phyloP scores from a whole-genome alignment of 768 basidiomycete species.

The Pleurotus salmoneostramineus region DNA sequence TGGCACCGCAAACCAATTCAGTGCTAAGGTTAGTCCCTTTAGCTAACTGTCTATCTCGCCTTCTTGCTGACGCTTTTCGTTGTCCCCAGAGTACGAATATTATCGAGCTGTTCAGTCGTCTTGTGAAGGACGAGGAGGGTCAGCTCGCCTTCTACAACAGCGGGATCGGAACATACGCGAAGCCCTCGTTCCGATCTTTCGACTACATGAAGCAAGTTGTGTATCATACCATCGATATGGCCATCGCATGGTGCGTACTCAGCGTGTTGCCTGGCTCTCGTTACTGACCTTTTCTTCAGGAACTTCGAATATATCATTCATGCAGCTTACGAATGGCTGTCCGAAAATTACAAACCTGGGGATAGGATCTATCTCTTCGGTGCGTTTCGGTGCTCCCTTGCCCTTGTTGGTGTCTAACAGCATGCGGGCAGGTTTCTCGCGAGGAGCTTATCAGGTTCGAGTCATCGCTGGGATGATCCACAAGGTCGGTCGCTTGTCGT shows the following conservation, averaged over 20 bases:
- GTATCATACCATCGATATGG: constrained; percentile 26
- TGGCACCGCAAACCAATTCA: too few relatives aligned
- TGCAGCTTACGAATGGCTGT: constrained; percentile 24
- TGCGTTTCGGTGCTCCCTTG: neutral
- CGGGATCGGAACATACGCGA: constrained; percentile 26
- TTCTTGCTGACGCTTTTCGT: too few relatives aligned
- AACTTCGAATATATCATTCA: constrained; percentile 21
- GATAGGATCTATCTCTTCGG: constrained; percentile 24
- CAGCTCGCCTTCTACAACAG: constrained; percentile 28
- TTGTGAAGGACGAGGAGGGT: constrained; percentile 14
- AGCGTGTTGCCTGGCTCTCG: neutral
- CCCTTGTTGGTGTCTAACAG: neutral
- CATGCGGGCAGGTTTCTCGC: constrained; percentile 22
- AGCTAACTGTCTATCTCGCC: too few relatives aligned
- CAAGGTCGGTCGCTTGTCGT: constrained; percentile 11
- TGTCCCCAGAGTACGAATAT: constrained; percentile 27
- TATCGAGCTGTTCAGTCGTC: constrained; percentile 21
- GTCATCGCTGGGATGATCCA: constrained; percentile 25
- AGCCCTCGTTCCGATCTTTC: constrained; percentile 14
- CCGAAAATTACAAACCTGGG: constrained; percentile 18
- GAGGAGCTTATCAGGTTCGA: constrained; percentile 29
- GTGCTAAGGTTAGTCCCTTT: too few relatives aligned
- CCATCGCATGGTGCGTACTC: constrained; percentile 28
- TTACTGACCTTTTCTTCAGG: constrained; percentile 15
- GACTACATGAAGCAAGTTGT: constrained; percentile 17